Evolutionary conservation across 805 yeast species (phyloP).

Genomic region (Zygoascus flipseniorum): DNA sequence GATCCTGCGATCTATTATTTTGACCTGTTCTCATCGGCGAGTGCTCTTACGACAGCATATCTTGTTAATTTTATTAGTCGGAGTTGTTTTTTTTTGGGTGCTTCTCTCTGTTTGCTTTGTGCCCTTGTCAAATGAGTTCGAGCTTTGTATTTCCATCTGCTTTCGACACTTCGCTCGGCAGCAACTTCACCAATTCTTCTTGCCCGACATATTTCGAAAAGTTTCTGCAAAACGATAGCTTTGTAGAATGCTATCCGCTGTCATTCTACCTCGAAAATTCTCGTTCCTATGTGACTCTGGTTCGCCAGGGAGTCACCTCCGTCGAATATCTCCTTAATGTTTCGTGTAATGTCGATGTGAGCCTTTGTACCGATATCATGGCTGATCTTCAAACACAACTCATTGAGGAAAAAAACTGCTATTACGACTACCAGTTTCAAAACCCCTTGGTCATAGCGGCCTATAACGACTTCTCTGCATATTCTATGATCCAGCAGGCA

Average conservation of each 20-base stretch:
- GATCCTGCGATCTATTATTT: no score
- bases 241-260: conserved; percentile 24
- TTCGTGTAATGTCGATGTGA: conserved; percentile 21
- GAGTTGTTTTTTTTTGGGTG: no score
- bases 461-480: conserved; percentile 21
- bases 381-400: conserved; percentile 13
- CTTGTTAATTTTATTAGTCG: no score
- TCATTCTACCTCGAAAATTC: conserved; percentile 25
- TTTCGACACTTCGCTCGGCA: conserved; percentile 26
- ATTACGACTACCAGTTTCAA: conserved; percentile 16
- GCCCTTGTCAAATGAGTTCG: not conserved
- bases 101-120: no score
- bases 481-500: conserved; percentile 19
- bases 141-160: conserved; percentile 16
- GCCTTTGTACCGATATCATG: conserved; percentile 19
- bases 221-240: conserved; percentile 19
- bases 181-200: conserved; percentile 18
- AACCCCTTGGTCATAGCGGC: conserved; percentile 25
- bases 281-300: conserved; percentile 21
- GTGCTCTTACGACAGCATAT: no score
- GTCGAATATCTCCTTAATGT: conserved; percentile 20
- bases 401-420: conserved; percentile 13
- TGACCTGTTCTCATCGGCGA: no score
- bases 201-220: conserved; percentile 21
- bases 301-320: conserved; percentile 18